These are phyloP conservation scores for Calendula officinalis DNA, from an alignment of 129 eudicot species.

Conservation along the genomic window DNA sequence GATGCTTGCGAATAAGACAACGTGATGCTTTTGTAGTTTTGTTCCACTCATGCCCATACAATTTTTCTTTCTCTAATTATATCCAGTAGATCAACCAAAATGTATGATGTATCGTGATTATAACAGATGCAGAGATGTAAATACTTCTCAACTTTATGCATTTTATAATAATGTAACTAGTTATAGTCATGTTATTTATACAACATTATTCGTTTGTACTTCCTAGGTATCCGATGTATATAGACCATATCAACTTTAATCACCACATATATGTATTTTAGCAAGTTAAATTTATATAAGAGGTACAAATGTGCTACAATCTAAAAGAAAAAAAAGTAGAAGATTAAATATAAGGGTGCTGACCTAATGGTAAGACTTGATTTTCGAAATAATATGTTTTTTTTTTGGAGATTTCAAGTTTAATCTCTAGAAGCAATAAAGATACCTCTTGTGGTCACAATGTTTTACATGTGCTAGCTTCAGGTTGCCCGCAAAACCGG, in stretches of 20 bases:
- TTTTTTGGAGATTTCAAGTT: too few species aligned
- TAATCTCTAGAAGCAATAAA: too few species aligned
- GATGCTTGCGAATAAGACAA: constrained; percentile 27
- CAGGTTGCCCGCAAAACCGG: too few species aligned
- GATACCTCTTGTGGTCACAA: too few species aligned
- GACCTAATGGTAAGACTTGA: too few species aligned
- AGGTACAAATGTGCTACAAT: too few species aligned
- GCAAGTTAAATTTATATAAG: too few species aligned
- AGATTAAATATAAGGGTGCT: too few species aligned
- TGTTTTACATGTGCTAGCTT: too few species aligned
- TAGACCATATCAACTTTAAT: neutral
- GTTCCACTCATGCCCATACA: constrained; percentile 14
- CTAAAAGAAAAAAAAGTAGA: too few species aligned
- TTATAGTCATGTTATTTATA: neutral
- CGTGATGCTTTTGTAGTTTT: constrained; percentile 19
- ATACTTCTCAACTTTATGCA: neutral
- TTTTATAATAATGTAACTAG: neutral
- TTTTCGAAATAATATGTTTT: too few species aligned
- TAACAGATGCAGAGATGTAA: neutral
- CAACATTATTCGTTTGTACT: neutral
- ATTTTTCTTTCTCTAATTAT: neutral
- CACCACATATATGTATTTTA: too few species aligned
- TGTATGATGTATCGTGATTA: neutral
- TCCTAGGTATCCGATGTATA: constrained; percentile 1
- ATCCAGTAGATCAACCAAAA: neutral